phyloP scores from a whole-genome alignment of 2,329 filamentous ascomycete genomes.

The Colletotrichum shisoi region DNA sequence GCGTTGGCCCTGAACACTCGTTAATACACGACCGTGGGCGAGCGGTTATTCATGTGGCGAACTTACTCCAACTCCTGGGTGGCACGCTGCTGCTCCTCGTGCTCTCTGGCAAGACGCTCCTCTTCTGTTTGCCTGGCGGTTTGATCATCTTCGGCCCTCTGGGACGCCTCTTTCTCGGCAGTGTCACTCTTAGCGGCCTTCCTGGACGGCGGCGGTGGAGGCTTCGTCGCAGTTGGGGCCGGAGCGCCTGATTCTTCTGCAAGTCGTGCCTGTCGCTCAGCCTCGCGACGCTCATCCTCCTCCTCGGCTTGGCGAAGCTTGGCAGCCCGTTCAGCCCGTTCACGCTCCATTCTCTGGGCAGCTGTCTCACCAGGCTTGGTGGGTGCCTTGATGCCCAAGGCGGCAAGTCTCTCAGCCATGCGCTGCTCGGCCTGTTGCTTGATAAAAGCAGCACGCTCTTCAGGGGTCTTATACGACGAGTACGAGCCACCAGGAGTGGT shows the following conservation, averaged over 20 bases:
- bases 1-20: slow-evolving; percentile 70
- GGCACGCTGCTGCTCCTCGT: slow-evolving; percentile 76
- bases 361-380: slow-evolving; percentile 80
- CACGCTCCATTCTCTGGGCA: slow-evolving; percentile 85
- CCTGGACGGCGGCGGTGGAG: slow-evolving; percentile 81
- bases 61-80: slow-evolving; percentile 85
- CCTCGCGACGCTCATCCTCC: slow-evolving; percentile 87
- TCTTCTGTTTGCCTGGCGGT: slow-evolving; percentile 69
- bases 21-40: slow-evolving; percentile 45
- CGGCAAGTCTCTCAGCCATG: slow-evolving; percentile 94
- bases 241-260: slow-evolving; percentile 77
- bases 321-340: slow-evolving; percentile 85
- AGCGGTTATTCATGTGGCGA: slow-evolving; percentile 1
- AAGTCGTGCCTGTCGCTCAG: slow-evolving; percentile 83
- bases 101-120: slow-evolving; percentile 72
- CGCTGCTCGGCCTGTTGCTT: slow-evolving; percentile 96
- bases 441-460: slow-evolving; percentile 94
- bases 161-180: slow-evolving; percentile 61
- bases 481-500: slow-evolving; percentile 73
- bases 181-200: slow-evolving; percentile 72
- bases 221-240: slow-evolving; percentile 68
- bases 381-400: slow-evolving; percentile 87
- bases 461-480: slow-evolving; percentile 84
- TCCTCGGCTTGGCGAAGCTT: slow-evolving; percentile 90
- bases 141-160: slow-evolving; percentile 65